Evolutionary conservation across 495 filamentous ascomycete species (phyloP), one percentile per base, ranked within the genome.

Genomic region (Podospora tetraspora): DNA sequence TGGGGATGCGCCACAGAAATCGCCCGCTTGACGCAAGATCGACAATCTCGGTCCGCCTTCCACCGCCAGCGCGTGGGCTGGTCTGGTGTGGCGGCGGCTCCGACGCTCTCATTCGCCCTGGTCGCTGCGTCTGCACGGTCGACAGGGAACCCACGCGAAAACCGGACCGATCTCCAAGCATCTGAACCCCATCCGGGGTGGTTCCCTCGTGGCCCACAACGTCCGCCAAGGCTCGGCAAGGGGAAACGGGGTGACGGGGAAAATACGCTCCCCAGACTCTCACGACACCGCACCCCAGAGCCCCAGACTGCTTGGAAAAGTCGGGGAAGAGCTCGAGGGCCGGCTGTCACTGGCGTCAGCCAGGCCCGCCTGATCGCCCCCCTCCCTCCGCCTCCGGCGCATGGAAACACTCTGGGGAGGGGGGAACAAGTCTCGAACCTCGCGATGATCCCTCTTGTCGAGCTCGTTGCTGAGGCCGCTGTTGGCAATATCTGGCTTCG

Each of bases 101-200:
- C 37, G 21, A 6, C 25, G 10, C 23, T 71, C 65, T 61, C 66
- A 71, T 71, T 75, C 60, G 73, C 63, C 59, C 37, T 56, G 37
- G 43, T 6, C 52, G 24, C 56, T 30, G 25, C 16, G 27, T 59
- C 37, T 22, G 60, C 60, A 25, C 30, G n/a, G 27, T 27, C 62
- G 64, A 70, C 71, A 67, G 63, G 73, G 68, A 63, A 30, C 30
- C 63, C 64, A 73, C 72, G 70, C 74, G 64, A 70, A 61, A 72
- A 68, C 72, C 72, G 74, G 74, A 72, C 74, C 74, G 74, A 72
- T 70, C 69, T 68, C 68, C 59, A 69, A 63, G 63, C 59, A 63
- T 25, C 59, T 24, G 57, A 66, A 66, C 61, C 69, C 67, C 59
- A 59, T 30, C 34, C 61, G 61, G 62, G 66, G 52, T 58, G 59